A percentile compares a stretch with the other conserved stretches of the same genome.
Conservation (phyloP, 768 basidiomycete species). For the Kwoniella botswanensis region DNA sequence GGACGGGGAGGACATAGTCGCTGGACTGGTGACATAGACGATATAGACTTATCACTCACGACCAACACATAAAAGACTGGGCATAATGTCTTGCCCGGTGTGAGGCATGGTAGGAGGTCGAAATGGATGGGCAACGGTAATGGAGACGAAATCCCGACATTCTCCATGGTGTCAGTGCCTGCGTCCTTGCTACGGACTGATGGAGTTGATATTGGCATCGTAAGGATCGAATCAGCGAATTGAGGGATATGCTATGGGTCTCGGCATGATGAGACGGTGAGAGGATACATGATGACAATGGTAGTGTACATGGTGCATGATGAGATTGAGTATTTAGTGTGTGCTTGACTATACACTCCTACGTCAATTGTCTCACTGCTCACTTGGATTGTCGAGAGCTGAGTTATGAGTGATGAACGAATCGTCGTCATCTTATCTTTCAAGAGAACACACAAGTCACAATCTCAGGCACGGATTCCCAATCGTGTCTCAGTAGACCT, state of each 20-base stretch:
- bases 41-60: constrained; percentile 10
- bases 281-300: not conserved
- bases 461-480: too few relatives aligned
- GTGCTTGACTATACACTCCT: not conserved
- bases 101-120: constrained; percentile 15
- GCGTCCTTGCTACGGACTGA: too few relatives aligned
- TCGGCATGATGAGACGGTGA: not conserved
- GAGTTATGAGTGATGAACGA: not conserved
- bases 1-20: not conserved
- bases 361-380: not conserved
- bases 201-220: not conserved
- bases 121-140: constrained; percentile 24
- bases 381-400: not conserved
- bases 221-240: not conserved
- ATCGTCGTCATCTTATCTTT: not conserved
- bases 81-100: constrained; percentile 13
- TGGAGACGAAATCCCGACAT: constrained; percentile 14
- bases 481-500: too few relatives aligned
- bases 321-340: too few relatives aligned
- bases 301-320: too few relatives aligned
- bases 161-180: too few relatives aligned
- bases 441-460: not conserved
- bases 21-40: not conserved
- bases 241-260: not conserved
- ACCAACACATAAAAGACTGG: constrained; percentile 23